Conservation (phyloP, 2,329 filamentous ascomycete genomes). For the Xylariomycetidae sp. region DNA sequence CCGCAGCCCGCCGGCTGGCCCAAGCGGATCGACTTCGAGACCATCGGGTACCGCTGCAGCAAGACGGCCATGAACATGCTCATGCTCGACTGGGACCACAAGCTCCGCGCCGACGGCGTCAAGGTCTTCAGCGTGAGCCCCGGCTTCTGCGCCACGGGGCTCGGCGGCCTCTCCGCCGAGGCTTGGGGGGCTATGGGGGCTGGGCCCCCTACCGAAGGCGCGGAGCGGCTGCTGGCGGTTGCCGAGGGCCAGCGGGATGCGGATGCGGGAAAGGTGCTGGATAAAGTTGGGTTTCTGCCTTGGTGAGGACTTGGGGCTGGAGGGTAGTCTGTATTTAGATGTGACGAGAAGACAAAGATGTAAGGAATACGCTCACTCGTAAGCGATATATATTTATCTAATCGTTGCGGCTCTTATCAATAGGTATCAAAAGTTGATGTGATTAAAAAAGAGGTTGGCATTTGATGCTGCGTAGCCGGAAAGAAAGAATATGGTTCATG, state of each 20-base stretch:
- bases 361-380: too few relatives aligned
- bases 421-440: too few relatives aligned
- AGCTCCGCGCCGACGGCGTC: slow-evolving; percentile 43
- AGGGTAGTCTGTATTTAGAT: too few relatives aligned
- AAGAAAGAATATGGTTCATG: too few relatives aligned
- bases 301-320: too few relatives aligned
- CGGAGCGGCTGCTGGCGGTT: slow-evolving; percentile 31
- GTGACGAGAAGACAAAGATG: too few relatives aligned
- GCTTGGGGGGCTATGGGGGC: slow-evolving; percentile 14
- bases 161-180: slow-evolving; percentile 30
- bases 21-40: slow-evolving; percentile 23
- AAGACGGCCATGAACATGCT: slow-evolving; percentile 46
- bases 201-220: slow-evolving; percentile 19
- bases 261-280: slow-evolving; percentile 32
- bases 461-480: too few relatives aligned
- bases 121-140: slow-evolving; percentile 45
- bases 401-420: too few relatives aligned
- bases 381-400: too few relatives aligned
- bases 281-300: slow-evolving; percentile 7
- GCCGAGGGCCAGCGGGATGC: slow-evolving; percentile 35
- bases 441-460: too few relatives aligned
- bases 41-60: slow-evolving; percentile 29
- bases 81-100: slow-evolving; percentile 38
- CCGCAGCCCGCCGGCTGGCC: slow-evolving; percentile 33
- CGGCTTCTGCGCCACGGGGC: slow-evolving; percentile 42